Conservation (phyloP, 371 early-diverging fungal species). For the Smittium mucronatum region DNA sequence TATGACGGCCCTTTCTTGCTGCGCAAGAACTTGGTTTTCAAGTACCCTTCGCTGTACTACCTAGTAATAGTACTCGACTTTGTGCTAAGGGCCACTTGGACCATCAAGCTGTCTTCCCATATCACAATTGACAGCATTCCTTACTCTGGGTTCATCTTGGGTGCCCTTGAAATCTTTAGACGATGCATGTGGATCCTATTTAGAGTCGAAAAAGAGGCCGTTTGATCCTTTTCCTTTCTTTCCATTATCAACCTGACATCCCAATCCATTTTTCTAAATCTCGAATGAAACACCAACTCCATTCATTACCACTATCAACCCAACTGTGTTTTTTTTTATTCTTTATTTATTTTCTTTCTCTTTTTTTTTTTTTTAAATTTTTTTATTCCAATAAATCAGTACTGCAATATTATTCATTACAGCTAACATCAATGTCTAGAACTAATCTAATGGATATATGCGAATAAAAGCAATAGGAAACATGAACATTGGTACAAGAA, state of each 20-base stretch:
- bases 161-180: conserved; percentile 61
- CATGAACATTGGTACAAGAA: too few relatives aligned
- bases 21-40: conserved; percentile 50
- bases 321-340: too few relatives aligned
- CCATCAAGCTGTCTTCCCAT: conserved; percentile 60
- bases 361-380: too few relatives aligned
- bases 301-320: too few relatives aligned
- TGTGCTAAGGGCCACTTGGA: conserved; percentile 72
- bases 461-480: too few relatives aligned
- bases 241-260: neutral
- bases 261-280: neutral
- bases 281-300: too few relatives aligned
- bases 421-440: too few relatives aligned
- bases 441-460: too few relatives aligned
- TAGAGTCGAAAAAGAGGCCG: conserved; percentile 50
- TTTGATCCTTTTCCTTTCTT: conserved; percentile 8
- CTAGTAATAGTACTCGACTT: conserved; percentile 60
- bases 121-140: conserved; percentile 50
- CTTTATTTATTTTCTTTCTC: too few relatives aligned
- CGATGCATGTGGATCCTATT: conserved; percentile 89
- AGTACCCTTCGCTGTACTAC: conserved; percentile 48
- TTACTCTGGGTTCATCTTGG: conserved; percentile 58
- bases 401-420: too few relatives aligned
- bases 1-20: conserved; percentile 27
- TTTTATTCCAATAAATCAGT: too few relatives aligned